phyloP scores from a whole-genome alignment of 192 early-diverging fungal genomes.

The Geranomyces michiganensis region DNA sequence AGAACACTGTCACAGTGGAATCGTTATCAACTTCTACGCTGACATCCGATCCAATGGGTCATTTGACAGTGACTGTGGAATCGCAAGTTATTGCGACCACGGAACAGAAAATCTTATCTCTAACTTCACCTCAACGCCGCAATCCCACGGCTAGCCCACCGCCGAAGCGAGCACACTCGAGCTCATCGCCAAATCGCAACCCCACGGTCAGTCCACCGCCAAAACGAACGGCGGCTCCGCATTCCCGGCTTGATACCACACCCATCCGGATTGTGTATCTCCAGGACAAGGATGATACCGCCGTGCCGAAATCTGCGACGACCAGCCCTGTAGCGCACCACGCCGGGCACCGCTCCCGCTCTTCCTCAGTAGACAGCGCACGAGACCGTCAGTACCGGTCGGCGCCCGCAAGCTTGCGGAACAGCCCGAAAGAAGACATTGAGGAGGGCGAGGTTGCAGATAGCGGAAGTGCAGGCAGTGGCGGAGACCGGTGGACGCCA shows the following conservation, averaged over 20 bases:
- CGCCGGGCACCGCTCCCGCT: not conserved
- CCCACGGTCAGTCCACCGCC: not conserved
- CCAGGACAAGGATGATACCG: not conserved
- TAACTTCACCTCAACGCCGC: not conserved
- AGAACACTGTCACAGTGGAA: no score
- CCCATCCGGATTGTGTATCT: constrained; percentile 16
- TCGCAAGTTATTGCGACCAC: not conserved
- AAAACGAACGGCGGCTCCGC: not conserved
- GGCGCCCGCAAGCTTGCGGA: constrained; percentile 7
- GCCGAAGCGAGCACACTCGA: not conserved
- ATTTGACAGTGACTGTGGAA: no score
- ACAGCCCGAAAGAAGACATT: constrained; percentile 22
- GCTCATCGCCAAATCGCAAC: not conserved
- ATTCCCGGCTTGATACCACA: not conserved
- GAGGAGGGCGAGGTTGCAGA: constrained; percentile 28
- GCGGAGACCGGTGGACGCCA: not conserved
- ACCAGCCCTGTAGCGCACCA: not conserved
- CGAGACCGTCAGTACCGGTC: constrained; percentile 11
- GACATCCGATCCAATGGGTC: no score
- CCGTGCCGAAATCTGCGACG: not conserved
- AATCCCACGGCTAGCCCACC: not conserved
- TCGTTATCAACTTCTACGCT: no score
- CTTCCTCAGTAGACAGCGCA: constrained; percentile 14
- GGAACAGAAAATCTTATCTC: not conserved
- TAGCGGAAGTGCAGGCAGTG: not conserved